These are phyloP conservation scores for Kalanchoe fedtschenkoi DNA, from an alignment of 164 flowering plant genomes.

Conservation along the genomic window DNA sequence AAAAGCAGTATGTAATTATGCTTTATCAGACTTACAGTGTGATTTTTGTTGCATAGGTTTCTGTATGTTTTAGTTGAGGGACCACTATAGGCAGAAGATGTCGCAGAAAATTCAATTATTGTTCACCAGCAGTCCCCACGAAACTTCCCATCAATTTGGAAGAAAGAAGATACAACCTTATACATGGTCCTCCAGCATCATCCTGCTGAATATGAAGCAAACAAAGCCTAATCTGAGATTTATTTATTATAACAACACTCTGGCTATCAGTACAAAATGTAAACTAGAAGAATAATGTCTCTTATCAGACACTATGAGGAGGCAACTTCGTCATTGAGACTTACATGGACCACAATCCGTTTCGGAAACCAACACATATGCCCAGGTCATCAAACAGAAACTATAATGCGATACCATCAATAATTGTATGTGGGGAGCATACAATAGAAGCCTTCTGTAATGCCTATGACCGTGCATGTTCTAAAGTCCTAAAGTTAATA, in stretches of 20 bases:
- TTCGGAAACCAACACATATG: not conserved
- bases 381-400: slow-evolving; percentile 4
- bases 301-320: not conserved
- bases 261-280: slow-evolving; percentile 3
- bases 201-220: too few species aligned
- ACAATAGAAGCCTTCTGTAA: too few species aligned
- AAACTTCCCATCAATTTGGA: slow-evolving; percentile 1
- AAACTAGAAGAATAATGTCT: not conserved
- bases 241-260: too few species aligned
- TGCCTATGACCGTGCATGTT: too few species aligned
- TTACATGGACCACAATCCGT: not conserved
- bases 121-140: slow-evolving; percentile 6
- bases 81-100: slow-evolving; percentile 5
- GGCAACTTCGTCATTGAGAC: not conserved
- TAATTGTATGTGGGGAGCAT: not conserved
- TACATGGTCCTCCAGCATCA: not conserved
- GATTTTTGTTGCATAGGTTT: not conserved
- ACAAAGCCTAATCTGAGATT: too few species aligned
- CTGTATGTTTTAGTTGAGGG: not conserved
- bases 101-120: not conserved
- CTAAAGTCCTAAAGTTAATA: not conserved
- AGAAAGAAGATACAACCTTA: not conserved
- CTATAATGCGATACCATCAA: not conserved
- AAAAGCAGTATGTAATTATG: not conserved
- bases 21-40: not conserved